A percentile compares a stretch with the other conserved stretches of the same genome.
phyloP scores from a whole-genome alignment of 2,329 filamentous ascomycete genomes.

The Fonsecaea pedrosoi region DNA sequence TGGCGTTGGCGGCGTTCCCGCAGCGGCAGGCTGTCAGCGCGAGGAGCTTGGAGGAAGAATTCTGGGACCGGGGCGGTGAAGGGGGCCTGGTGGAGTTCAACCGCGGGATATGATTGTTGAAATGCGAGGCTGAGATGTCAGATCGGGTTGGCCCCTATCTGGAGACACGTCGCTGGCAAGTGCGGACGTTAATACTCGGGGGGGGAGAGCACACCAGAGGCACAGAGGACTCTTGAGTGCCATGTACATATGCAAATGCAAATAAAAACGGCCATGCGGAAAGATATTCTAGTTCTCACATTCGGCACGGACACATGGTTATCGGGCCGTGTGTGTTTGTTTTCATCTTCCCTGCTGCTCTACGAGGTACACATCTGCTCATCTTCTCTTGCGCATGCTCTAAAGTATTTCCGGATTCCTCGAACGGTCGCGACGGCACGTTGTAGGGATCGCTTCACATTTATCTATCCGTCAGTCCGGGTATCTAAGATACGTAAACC shows the following conservation, averaged over 20 bases:
- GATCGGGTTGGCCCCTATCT: background rate
- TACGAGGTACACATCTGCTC: too few relatives aligned
- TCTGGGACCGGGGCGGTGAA: constrained; percentile 79
- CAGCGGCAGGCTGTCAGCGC: constrained; percentile 84
- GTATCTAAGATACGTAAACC: too few relatives aligned
- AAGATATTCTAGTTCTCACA: background rate
- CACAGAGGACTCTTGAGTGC: background rate
- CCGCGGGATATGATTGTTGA: constrained; percentile 75
- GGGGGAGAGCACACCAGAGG: too few relatives aligned
- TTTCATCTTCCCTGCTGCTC: too few relatives aligned
- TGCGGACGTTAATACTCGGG: too few relatives aligned
- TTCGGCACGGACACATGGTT: background rate
- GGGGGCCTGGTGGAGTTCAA: constrained; percentile 94
- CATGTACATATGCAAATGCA: background rate
- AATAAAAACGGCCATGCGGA: background rate
- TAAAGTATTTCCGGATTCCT: too few relatives aligned
- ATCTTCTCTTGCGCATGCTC: too few relatives aligned
- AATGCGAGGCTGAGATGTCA: background rate
- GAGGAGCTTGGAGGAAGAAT: constrained; percentile 80
- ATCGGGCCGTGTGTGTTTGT: background rate
- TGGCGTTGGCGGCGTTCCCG: constrained; percentile 90
- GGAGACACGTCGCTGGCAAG: background rate
- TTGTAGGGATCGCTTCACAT: too few relatives aligned
- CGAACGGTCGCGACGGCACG: too few relatives aligned
- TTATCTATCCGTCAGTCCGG: too few relatives aligned